These are phyloP conservation scores for Pelargonium cotyledonis DNA, from an alignment of 441 rosid species.

Conservation along the genomic window DNA sequence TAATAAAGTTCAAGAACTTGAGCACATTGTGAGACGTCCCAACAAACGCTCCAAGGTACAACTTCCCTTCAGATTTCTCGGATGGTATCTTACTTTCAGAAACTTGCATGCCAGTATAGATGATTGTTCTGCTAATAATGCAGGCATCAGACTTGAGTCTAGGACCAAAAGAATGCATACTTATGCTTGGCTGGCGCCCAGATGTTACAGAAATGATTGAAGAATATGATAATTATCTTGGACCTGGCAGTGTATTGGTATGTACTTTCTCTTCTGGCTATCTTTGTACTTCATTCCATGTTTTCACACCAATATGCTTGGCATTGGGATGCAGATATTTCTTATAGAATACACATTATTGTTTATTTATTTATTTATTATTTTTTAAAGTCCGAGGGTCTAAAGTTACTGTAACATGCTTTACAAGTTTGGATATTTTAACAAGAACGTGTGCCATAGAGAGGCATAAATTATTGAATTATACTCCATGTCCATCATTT, in stretches of 20 bases:
- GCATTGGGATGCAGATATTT: not conserved
- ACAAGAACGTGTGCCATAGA: too few relatives aligned
- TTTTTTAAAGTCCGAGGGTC: not conserved
- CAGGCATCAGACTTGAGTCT: constrained; percentile 61
- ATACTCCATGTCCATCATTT: not conserved
- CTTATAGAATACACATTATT: not conserved
- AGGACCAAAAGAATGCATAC: constrained; percentile 45
- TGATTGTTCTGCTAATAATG: constrained; percentile 19
- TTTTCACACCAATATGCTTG: not conserved
- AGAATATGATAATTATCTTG: constrained; percentile 94
- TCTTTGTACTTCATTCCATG: not conserved
- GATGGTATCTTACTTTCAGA: not conserved
- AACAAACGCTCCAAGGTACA: constrained; percentile 66
- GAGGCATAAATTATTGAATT: not conserved
- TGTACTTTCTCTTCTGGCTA: constrained; percentile 13
- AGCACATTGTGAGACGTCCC: constrained; percentile 49
- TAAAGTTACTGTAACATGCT: not conserved
- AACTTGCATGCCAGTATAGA: constrained; percentile 7
- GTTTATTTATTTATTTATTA: too few relatives aligned
- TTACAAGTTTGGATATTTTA: not conserved
- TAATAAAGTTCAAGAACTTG: constrained; percentile 25
- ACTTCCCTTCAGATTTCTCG: constrained; percentile 5
- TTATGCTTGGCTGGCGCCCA: constrained; percentile 91
- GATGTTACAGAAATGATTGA: constrained; percentile 78
- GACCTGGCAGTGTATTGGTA: constrained; percentile 94